Percentiles rank a stretch among this genome's conserved stretches.
These are phyloP conservation scores for Pyricularia sp. DNA, from an alignment of 2,329 filamentous ascomycete genomes.

Conservation along the genomic window DNA sequence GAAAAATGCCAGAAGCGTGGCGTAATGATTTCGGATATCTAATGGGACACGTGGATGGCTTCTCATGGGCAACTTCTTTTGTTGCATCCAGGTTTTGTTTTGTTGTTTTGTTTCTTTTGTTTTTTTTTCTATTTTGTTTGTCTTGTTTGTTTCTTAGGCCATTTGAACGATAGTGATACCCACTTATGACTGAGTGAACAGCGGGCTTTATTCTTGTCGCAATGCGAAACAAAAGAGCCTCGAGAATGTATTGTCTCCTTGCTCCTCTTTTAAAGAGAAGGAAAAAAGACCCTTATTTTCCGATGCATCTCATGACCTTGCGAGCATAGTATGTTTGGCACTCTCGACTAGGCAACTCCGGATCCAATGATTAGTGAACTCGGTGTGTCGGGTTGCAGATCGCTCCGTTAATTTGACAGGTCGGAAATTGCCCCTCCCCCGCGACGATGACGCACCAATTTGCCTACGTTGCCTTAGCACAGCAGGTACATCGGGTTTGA, in stretches of 20 bases:
- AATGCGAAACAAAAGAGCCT: too few species aligned
- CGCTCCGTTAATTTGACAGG: background rate
- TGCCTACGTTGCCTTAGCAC: background rate
- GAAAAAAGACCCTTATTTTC: too few species aligned
- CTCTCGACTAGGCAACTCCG: background rate
- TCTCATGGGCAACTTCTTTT: background rate
- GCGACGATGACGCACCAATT: background rate
- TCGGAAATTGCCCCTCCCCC: background rate
- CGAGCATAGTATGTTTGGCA: background rate
- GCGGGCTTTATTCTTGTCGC: too few species aligned
- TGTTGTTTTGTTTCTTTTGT: background rate
- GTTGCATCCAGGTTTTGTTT: background rate
- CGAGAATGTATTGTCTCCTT: too few species aligned
- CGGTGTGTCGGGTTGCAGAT: background rate
- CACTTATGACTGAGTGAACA: background rate
- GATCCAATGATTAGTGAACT: background rate
- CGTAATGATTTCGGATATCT: background rate
- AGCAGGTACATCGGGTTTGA: background rate
- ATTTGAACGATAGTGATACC: background rate
- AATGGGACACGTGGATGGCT: background rate
- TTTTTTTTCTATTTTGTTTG: background rate
- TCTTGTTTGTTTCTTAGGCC: background rate
- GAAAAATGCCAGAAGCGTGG: background rate
- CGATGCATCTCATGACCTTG: background rate
- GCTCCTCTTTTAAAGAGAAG: too few species aligned